Conservation (phyloP, 352 stramenopile species). For the Elongisporangium prolatum region DNA sequence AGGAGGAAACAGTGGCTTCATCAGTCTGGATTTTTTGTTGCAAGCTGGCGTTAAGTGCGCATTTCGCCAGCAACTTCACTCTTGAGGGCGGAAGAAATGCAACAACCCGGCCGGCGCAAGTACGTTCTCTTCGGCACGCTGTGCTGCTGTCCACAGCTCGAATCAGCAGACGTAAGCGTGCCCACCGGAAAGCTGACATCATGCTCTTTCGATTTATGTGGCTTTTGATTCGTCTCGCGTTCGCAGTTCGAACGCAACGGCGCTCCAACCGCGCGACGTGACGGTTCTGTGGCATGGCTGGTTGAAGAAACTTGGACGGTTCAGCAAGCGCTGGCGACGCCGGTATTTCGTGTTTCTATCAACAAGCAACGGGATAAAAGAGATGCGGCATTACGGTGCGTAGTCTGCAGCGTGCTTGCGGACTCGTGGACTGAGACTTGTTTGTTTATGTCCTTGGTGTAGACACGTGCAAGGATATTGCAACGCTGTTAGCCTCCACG, state of each 20-base stretch:
- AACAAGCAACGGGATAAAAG: constrained; percentile 55
- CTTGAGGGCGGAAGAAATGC: not conserved
- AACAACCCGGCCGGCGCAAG: not conserved
- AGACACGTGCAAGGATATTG: constrained; percentile 61
- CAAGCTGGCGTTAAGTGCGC: not conserved
- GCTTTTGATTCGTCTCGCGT: not conserved
- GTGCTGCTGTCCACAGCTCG: not conserved
- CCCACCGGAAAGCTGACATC: not conserved
- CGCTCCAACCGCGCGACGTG: constrained; percentile 22
- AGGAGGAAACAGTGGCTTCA: not conserved
- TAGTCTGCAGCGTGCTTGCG: not conserved
- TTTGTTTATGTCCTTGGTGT: not conserved
- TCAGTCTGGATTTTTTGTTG: not conserved
- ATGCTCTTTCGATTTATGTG: not conserved
- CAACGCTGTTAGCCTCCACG: constrained; percentile 49
- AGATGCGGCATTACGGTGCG: constrained; percentile 72
- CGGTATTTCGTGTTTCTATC: constrained; percentile 80
- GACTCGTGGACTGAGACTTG: not conserved
- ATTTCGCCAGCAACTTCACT: not conserved
- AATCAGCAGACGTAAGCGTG: not conserved
- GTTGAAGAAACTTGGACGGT: constrained; percentile 81
- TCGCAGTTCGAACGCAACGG: not conserved
- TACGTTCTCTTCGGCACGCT: not conserved
- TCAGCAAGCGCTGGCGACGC: constrained; percentile 76
- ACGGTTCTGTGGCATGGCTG: constrained; percentile 81